Evolutionary conservation across 1,284 basidiomycete genomes (phyloP), one percentile per base, ranked within the genome.

Genomic region (Puccinia sorghi): DNA sequence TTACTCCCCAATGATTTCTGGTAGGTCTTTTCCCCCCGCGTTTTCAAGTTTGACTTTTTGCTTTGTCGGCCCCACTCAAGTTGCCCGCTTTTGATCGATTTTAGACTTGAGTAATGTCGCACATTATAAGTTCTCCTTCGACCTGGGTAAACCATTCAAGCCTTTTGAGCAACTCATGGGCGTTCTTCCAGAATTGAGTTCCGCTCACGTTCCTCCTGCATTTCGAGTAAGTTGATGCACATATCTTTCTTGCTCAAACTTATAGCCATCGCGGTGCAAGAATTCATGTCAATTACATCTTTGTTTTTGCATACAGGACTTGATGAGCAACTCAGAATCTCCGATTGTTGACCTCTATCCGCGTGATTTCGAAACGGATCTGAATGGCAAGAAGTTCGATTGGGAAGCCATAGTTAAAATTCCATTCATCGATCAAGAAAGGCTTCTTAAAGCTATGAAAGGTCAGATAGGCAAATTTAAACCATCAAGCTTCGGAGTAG

Each of bases 391-490:
- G 88, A 99, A 96, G 85, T 90, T 92, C 82, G 95, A 97, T 48
- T 99, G 97, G 97, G 97, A 99, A 85, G 96, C 96, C 0, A 90
- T 99, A 80, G 94, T 99, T 80, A 98, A 99, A 86, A 98, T 99
- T 82, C 97, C 97, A 0, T 99, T 99, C 85, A 99, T 99, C 81
- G 90, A 97, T 69, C 90, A 97, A 85, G 83, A 87, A 20, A 88
- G 93, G 69, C 85, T 99, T 20, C 86, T 97, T 41, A 87, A 87
- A 27, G 92, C 94, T 0, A 96, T 97, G 94, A 85, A 86, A 52
- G 85, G 93, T 72, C 12, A 57, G 71, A 7, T 5, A 13, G 22
- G 5, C 43, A n/a, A n/a, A n/a, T n/a, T n/a, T n/a, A n/a, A n/a
- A n/a, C n/a, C n/a, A n/a, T n/a, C n/a, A n/a, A n/a, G n/a, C n/a